These are phyloP conservation scores for Monosporascus cannonballus DNA, from an alignment of 2,329 filamentous ascomycete species.

Conservation along the genomic window DNA sequence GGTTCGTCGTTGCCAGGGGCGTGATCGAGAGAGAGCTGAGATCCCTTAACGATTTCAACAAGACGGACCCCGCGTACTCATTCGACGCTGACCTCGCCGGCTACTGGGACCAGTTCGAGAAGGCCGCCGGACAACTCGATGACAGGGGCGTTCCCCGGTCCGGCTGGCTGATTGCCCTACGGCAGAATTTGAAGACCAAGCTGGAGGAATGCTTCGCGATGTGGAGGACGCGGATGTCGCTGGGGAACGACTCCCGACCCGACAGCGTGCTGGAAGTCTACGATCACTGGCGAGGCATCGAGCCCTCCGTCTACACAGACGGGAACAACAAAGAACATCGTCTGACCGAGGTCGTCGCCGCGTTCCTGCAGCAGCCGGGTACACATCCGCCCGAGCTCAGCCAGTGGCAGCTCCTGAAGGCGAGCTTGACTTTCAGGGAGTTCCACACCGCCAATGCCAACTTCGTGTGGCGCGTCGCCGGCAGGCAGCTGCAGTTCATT, in stretches of 20 bases:
- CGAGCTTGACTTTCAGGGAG: slow-evolving; percentile 35
- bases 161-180: not conserved
- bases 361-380: slow-evolving; percentile 20
- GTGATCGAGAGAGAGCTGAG: slow-evolving; percentile 27
- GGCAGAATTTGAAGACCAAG: not conserved
- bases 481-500: slow-evolving; percentile 33
- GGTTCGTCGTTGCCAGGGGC: slow-evolving; percentile 40
- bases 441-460: slow-evolving; percentile 11
- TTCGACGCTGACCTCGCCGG: slow-evolving; percentile 33
- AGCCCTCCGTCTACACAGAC: not conserved
- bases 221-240: not conserved
- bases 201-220: not conserved
- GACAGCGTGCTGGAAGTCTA: not conserved
- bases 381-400: slow-evolving; percentile 18
- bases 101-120: not conserved
- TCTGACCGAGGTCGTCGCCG: slow-evolving; percentile 15
- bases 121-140: not conserved
- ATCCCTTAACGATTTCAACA: slow-evolving; percentile 19
- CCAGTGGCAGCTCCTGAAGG: slow-evolving; percentile 39
- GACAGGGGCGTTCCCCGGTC: not conserved
- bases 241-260: not conserved
- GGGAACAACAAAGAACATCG: slow-evolving; percentile 6
- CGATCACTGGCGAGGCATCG: not conserved
- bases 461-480: slow-evolving; percentile 38
- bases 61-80: slow-evolving; percentile 3